Conservation (phyloP, 164 flowering plant species). For the Annona cherimola region DNA sequence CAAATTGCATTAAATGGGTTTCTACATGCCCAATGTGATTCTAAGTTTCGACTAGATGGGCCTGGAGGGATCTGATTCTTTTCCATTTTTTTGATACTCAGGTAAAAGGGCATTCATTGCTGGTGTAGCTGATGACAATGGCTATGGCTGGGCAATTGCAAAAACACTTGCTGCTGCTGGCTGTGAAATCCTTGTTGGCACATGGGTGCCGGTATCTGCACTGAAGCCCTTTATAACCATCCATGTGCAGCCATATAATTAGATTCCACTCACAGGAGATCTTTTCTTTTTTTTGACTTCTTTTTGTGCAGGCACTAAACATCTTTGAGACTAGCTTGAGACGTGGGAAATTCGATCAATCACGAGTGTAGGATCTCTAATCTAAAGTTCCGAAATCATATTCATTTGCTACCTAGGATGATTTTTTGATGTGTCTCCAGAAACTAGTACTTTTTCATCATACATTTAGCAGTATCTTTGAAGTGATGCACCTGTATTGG, state of each 20-base stretch:
- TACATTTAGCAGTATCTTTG: too few relatives aligned
- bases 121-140: constrained; percentile 96
- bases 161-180: constrained; percentile 99
- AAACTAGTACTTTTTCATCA: too few relatives aligned
- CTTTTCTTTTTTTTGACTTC: not conserved
- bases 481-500: too few relatives aligned
- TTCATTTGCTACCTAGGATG: not conserved
- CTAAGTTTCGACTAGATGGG: not conserved
- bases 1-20: too few relatives aligned
- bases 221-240: not conserved
- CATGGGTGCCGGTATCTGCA: constrained; percentile 95
- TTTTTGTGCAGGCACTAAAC: constrained; percentile 60
- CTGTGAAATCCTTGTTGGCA: constrained; percentile 93
- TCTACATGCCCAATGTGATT: not conserved
- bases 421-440: too few relatives aligned
- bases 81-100: constrained; percentile 15
- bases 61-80: not conserved
- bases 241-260: not conserved
- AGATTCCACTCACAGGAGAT: not conserved
- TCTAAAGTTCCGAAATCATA: not conserved
- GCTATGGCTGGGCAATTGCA: constrained; percentile 99
- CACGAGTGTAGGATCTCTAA: constrained; percentile 61
- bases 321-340: constrained; percentile 88
- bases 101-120: constrained; percentile 97
- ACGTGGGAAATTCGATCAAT: constrained; percentile 93